Evolutionary conservation across 352 stramenopile genomes (phyloP).

Genomic region (Phytophthora constricta): DNA sequence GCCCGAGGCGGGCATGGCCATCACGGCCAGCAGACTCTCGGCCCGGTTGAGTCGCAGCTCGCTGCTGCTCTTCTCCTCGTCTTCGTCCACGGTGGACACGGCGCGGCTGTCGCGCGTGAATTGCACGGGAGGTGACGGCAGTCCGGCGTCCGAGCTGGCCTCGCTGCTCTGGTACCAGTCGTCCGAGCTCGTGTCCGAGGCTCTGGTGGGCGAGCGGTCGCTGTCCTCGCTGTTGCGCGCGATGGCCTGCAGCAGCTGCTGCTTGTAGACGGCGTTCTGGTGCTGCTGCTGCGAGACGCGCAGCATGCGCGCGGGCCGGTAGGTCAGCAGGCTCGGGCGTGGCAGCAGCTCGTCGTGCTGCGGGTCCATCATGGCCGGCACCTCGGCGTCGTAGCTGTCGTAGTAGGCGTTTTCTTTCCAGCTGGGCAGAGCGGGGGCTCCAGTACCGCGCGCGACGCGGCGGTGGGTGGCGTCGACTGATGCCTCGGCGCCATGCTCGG

Average conservation of each 20-base stretch:
- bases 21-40: slow-evolving; percentile 32
- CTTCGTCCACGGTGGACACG: slow-evolving; percentile 30
- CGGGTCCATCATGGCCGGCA: slow-evolving; percentile 48
- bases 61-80: slow-evolving; percentile 32
- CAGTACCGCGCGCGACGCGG: slow-evolving; percentile 36
- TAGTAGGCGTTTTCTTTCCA: slow-evolving; percentile 34
- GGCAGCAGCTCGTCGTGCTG: slow-evolving; percentile 28
- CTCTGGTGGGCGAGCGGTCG: slow-evolving; percentile 2
- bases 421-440: slow-evolving; percentile 16
- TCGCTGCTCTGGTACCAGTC: slow-evolving; percentile 47
- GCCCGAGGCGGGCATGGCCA: slow-evolving; percentile 47
- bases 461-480: slow-evolving; percentile 28
- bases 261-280: slow-evolving; percentile 49
- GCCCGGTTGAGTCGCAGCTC: slow-evolving; percentile 31
- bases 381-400: slow-evolving; percentile 37
- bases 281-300: slow-evolving; percentile 57
- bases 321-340: slow-evolving; percentile 57
- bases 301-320: slow-evolving; percentile 53
- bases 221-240: slow-evolving; percentile 18
- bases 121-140: slow-evolving; percentile 11
- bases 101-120: slow-evolving; percentile 17
- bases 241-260: slow-evolving; percentile 45
- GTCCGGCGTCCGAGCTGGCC: slow-evolving; percentile 31
- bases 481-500: slow-evolving; percentile 35
- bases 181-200: slow-evolving; percentile 32